phyloP scores from a whole-genome alignment of 306 rosid genomes.

The Prunus mongolica region DNA sequence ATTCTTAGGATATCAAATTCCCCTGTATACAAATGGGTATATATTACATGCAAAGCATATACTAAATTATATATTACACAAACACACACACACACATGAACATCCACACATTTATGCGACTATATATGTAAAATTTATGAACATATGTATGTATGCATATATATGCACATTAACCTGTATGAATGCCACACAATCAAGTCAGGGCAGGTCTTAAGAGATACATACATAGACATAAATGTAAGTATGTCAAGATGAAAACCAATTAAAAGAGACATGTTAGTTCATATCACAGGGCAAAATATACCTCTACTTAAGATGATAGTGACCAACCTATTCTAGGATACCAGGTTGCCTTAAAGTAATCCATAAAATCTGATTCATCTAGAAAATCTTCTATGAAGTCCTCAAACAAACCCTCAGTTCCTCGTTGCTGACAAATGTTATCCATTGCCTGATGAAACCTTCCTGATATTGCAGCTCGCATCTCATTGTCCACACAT shows the following conservation, averaged over 20 bases:
- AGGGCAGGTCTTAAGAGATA: background rate
- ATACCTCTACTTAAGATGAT: slow-evolving; percentile 24
- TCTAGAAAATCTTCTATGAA: slow-evolving; percentile 68
- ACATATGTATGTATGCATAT: background rate
- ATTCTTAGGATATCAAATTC: background rate
- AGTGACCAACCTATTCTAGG: slow-evolving; percentile 68
- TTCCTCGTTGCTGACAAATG: slow-evolving; percentile 52
- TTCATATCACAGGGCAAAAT: background rate
- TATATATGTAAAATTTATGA: background rate
- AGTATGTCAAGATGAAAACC: background rate
- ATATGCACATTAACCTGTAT: background rate
- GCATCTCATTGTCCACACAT: slow-evolving; percentile 51
- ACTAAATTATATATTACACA: background rate
- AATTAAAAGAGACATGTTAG: background rate
- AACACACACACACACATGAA: background rate
- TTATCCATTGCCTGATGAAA: slow-evolving; percentile 61
- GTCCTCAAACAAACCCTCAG: slow-evolving; percentile 53
- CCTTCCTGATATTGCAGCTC: slow-evolving; percentile 52
- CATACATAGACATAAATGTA: background rate
- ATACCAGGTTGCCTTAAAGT: slow-evolving; percentile 84
- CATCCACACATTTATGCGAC: background rate
- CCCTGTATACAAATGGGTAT: background rate
- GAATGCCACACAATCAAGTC: background rate
- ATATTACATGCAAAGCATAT: background rate
- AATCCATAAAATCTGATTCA: slow-evolving; percentile 67